Evolutionary conservation across 1,284 basidiomycete species (phyloP), one percentile per base, ranked within the genome.

Genomic region (Marasmius sp.): DNA sequence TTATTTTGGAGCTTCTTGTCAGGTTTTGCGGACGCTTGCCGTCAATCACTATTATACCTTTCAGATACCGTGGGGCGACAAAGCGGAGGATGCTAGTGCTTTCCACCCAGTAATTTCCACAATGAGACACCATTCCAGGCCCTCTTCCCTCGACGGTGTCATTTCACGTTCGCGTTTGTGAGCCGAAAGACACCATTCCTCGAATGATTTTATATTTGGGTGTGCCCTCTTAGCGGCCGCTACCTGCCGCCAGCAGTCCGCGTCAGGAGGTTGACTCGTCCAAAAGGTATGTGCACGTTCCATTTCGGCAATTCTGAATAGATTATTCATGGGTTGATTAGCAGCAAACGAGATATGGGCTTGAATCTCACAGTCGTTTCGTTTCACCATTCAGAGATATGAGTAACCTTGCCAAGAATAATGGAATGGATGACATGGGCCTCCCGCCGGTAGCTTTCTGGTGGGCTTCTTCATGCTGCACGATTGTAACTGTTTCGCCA

Each of bases 111-210:
- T 41, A 77, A 58, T n/a, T 69, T 65, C 20, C 60, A 63, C 16
- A 77, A 36, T 0, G 74, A 71, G 33, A 77, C 66, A 50, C 74
- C 68, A 61, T 77, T 78, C 76, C 76, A 78, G 34, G 34, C 63
- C 61, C 48, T 65, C 61, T 33, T 63, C 52, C 16, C 64, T 55
- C 36, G 62, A 58, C 34, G 43, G 33, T 12, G 53, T 27, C 16
- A 16, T 38, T 6, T 59, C 57, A 4, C 70, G 72, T 12, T 37
- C 36, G 34, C 18, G 34, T 27, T 27, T 27, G 27, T 27, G 27
- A 27, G 5, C 27, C 12, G 8, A 37, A 18, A 14, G 52, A 54
- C 34, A 34, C 76, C 77, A 78, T 10, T 55, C 45, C 27, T 72
- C 69, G 58, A 77, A 71, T 0, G 67, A 70, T 56, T 67, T 68